Evolutionary conservation across 139 green algal species (phyloP), one percentile per base, ranked within the genome.

Genomic region (Mychonastes homosphaera): DNA sequence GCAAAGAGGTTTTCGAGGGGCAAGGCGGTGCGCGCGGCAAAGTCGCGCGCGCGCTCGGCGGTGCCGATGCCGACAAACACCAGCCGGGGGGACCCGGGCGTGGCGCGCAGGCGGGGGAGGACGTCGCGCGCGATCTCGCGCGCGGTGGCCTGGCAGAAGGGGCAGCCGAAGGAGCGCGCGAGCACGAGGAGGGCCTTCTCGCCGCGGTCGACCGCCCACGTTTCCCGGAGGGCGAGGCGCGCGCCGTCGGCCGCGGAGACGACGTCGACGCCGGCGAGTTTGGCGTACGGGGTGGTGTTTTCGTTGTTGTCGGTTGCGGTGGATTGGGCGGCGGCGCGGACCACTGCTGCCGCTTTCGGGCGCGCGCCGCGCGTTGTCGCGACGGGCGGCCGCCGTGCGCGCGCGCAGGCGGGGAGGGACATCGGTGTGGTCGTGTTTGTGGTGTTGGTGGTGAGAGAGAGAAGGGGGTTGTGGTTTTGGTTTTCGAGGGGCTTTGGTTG

Each of bases 101-200:
- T 48, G 19, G 16, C 35, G 39, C 38, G 26, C 12, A 32, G 12
- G 26, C 19, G 13, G 2, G 12, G 18, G 18, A 47, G 44, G 6
- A 49, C 24, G 2, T 21, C 8, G 5, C 4, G 15, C 18, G 23
- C 15, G 21, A 6, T 8, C 10, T 19, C 30, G n/a, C 13, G 26
- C 5, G 23, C 13, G 16, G 65, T 58, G 29, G 75, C 71, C 77
- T n/a, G 79, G 56, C 84, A 92, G 58, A 90, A 88, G 54, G 74
- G 76, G 83, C 84, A 92, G 34, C 82, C 83, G 61, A 94, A 86
- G 4, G 56, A 78, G 21, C 84, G 71, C 3, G 65, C 76, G 30
- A 86, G 84, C 1, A 67, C 76, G 1, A 92, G 46, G 2, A 90
- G 74, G 2, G 60, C 62, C 8, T 40, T 68, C 21, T 91, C 80